phyloP scores from a whole-genome alignment of 2,329 filamentous ascomycete genomes.

The Sporothrix luriei region DNA sequence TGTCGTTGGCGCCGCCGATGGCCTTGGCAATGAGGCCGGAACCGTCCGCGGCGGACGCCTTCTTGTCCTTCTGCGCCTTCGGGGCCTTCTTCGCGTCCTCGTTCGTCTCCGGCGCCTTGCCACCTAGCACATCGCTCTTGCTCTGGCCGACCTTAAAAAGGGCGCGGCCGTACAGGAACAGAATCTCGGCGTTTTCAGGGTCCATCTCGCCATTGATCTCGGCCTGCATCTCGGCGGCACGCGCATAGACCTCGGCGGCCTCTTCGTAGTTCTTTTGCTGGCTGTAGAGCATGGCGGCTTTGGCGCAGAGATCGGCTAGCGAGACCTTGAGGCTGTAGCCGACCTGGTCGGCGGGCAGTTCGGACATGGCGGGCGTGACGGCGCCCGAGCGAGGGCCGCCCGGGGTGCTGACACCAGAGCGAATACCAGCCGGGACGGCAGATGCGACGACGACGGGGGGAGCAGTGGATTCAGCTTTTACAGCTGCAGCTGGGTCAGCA shows the following conservation, averaged over 20 bases:
- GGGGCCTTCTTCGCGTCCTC: conserved; percentile 44
- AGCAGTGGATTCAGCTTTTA: conserved; percentile 1
- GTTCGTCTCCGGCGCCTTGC: conserved; percentile 65
- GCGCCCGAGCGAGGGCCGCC: conserved; percentile 40
- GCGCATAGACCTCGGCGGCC: conserved; percentile 84
- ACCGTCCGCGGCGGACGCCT: conserved; percentile 49
- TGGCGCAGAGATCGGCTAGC: conserved; percentile 75
- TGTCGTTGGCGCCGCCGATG: conserved; percentile 43
- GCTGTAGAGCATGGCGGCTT: conserved; percentile 81
- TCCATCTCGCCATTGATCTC: conserved; percentile 90
- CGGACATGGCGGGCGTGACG: conserved; percentile 41
- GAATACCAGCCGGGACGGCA: conserved; percentile 28
- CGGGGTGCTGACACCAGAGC: conserved; percentile 39
- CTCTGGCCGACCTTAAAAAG: conserved; percentile 91
- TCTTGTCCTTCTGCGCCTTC: conserved; percentile 47
- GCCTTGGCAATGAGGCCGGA: conserved; percentile 47
- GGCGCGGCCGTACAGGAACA: conserved; percentile 92
- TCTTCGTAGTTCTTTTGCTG: conserved; percentile 80
- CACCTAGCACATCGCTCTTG: conserved; percentile 92
- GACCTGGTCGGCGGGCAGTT: conserved; percentile 43
- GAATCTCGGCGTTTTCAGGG: conserved; percentile 85
- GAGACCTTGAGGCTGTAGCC: conserved; percentile 57
- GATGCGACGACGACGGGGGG: conserved; percentile 30
- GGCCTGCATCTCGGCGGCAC: conserved; percentile 86
- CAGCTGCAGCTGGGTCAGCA: background rate